Evolutionary conservation across 176 grass and related monocot genomes (phyloP), one percentile per base, ranked within the genome.

Genomic region (Oryza brachyantha): DNA sequence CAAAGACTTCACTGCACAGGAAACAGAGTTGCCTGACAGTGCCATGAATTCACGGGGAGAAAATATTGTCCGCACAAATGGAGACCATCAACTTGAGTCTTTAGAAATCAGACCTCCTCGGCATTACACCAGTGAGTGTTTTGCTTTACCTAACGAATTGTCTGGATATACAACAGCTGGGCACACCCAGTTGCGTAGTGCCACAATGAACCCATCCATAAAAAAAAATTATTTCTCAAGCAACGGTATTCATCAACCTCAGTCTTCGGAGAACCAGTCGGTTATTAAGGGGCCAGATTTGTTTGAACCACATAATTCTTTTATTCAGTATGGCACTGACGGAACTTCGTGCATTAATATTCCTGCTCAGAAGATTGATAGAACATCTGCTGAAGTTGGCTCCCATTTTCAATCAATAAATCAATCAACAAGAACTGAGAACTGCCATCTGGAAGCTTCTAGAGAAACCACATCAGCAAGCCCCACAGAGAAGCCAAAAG

Each of bases 381-480:
- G n/a, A 54, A 69, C 70, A 66, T 34, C 28, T 79, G 26, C 29
- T 48, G 52, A 79, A 58, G 66, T 48, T 60, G 40, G 46, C 29
- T 13, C 78, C 7, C 8, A 34, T 37, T 61, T 37, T 29, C 50
- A 74, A 69, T 61, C 66, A 57, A 28, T 61, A 85, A 82, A 52
- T 12, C 29, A 66, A 74, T 52, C 63, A 14, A 13, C 48, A 74
- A 38, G 8, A 90, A 74, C 59, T 81, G 84, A 50, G 21, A 69
- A 41, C 64, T 78, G 24, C 63, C 67, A 74, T 78, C 54, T 55
- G 3, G 38, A 68, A 13, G 29, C 80, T 64, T 74, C 80, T 65
- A 39, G 36, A 79, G 78, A 82, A 87, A 77, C 39, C 3, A 26
- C 70, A 78, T 64, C 69, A 80, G 66, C 35, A 84, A 89, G 67